A percentile compares a stretch with the other conserved stretches of the same genome.
These are phyloP conservation scores for Fagus sylvatica DNA, from an alignment of 306 rosid genomes.

Conservation along the genomic window DNA sequence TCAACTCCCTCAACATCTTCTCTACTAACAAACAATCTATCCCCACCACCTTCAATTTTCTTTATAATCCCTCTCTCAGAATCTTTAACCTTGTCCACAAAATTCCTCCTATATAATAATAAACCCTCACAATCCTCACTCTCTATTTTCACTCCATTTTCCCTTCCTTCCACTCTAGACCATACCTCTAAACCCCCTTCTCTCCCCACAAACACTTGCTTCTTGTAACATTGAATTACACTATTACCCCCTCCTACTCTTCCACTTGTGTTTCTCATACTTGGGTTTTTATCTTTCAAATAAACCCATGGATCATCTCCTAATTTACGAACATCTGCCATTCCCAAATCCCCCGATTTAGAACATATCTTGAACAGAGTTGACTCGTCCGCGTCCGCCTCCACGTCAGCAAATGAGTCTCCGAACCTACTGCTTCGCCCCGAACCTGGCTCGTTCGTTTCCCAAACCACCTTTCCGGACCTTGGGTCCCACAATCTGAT, in stretches of 20 bases:
- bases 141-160: slow-evolving; percentile 25
- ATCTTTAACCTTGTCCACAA: slow-evolving; percentile 65
- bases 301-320: slow-evolving; percentile 87
- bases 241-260: slow-evolving; percentile 32
- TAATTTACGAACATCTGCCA: slow-evolving; percentile 77
- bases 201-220: slow-evolving; percentile 77
- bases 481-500: slow-evolving; percentile 77
- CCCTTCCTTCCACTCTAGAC: slow-evolving; percentile 44
- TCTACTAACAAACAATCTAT: slow-evolving; percentile 77
- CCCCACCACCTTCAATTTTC: slow-evolving; percentile 83
- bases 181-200: slow-evolving; percentile 85
- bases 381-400: slow-evolving; percentile 57
- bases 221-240: slow-evolving; percentile 56
- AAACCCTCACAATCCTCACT: slow-evolving; percentile 40
- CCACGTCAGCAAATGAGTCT: slow-evolving; percentile 73
- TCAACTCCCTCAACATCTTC: slow-evolving; percentile 84
- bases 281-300: slow-evolving; percentile 76
- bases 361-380: slow-evolving; percentile 75
- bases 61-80: slow-evolving; percentile 67
- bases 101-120: slow-evolving; percentile 60
- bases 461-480: slow-evolving; percentile 75
- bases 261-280: slow-evolving; percentile 38
- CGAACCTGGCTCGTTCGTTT: slow-evolving; percentile 80
- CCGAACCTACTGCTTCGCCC: slow-evolving; percentile 82
- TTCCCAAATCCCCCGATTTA: slow-evolving; percentile 75